Evolutionary conservation across 2,329 filamentous ascomycete genomes (phyloP).

Genomic region (Phoma sp.): DNA sequence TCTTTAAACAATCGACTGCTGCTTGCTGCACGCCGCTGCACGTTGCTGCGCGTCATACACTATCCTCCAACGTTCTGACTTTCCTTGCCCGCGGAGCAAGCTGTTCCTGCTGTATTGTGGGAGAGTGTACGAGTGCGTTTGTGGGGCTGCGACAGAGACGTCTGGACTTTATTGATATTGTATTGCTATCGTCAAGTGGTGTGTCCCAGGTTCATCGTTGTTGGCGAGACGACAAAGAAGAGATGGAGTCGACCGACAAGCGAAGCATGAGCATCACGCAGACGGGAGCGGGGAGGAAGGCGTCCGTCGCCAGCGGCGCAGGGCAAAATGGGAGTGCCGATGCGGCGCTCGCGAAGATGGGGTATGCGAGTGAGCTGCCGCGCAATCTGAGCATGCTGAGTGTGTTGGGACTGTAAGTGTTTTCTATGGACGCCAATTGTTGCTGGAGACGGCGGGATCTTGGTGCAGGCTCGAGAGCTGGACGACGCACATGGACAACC

Average conservation of each 20-base stretch:
- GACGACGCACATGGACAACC: not conserved
- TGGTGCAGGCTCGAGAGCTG: not conserved
- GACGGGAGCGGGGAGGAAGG: conserved; percentile 19
- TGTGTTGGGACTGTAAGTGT: conserved; percentile 64
- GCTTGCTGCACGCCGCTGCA: too few relatives aligned
- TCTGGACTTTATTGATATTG: too few relatives aligned
- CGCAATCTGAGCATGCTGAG: conserved; percentile 72
- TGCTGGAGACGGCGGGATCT: not conserved
- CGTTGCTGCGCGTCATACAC: too few relatives aligned
- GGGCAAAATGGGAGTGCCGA: conserved; percentile 57
- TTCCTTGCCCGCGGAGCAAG: too few relatives aligned
- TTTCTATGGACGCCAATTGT: not conserved
- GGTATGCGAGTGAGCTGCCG: conserved; percentile 70
- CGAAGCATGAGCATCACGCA: conserved; percentile 9
- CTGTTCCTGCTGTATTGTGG: too few relatives aligned
- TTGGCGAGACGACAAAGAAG: not conserved
- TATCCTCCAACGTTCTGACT: too few relatives aligned
- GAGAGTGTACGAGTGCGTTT: too few relatives aligned
- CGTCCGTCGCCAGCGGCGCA: conserved; percentile 14
- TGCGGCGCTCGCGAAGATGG: conserved; percentile 68
- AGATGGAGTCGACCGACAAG: conserved; percentile 7
- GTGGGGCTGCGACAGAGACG: too few relatives aligned
- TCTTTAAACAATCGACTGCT: too few relatives aligned
- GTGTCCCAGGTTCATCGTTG: too few relatives aligned
- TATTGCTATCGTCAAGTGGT: too few relatives aligned